Percentiles rank a stretch among this genome's conserved stretches.
Conservation (phyloP, 352 stramenopile species). For the Phytophthora fragariaefolia region DNA sequence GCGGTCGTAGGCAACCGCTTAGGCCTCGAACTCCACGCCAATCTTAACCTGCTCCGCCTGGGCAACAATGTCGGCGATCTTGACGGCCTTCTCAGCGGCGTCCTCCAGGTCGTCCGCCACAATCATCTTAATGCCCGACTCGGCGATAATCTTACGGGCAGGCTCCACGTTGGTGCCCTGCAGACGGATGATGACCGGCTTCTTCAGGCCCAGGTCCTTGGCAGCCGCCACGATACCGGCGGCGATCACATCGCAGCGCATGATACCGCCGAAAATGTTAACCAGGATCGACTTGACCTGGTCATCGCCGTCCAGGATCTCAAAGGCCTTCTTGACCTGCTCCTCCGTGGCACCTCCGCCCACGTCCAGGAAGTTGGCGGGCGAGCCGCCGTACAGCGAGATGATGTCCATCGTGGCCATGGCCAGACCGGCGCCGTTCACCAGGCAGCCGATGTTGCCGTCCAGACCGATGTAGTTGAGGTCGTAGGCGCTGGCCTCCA, state of each 20-base stretch:
- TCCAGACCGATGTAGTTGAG: slow-evolving; percentile 99
- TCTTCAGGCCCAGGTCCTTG: slow-evolving; percentile 96
- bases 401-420: slow-evolving; percentile 99
- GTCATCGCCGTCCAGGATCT: slow-evolving; percentile 90
- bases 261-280: slow-evolving; percentile 99
- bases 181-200: slow-evolving; percentile 98
- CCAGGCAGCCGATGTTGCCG: slow-evolving; percentile 99
- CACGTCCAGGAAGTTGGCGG: slow-evolving; percentile 99
- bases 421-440: slow-evolving; percentile 98
- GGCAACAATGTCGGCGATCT: slow-evolving; percentile 85
- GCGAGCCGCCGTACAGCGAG: slow-evolving; percentile 96
- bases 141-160: slow-evolving; percentile 94
- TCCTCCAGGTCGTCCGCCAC: slow-evolving; percentile 95
- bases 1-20: slow-evolving; percentile 31
- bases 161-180: slow-evolving; percentile 98
- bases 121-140: slow-evolving; percentile 95
- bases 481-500: slow-evolving; percentile 93
- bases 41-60: slow-evolving; percentile 78
- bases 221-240: slow-evolving; percentile 96
- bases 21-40: slow-evolving; percentile 74
- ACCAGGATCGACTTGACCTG: slow-evolving; percentile 98
- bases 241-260: slow-evolving; percentile 98
- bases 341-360: slow-evolving; percentile 94
- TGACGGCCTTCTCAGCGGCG: slow-evolving; percentile 95
- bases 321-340: slow-evolving; percentile 91